Conservation (phyloP, 768 basidiomycete genomes). For the Tricholoma terreum region DNA sequence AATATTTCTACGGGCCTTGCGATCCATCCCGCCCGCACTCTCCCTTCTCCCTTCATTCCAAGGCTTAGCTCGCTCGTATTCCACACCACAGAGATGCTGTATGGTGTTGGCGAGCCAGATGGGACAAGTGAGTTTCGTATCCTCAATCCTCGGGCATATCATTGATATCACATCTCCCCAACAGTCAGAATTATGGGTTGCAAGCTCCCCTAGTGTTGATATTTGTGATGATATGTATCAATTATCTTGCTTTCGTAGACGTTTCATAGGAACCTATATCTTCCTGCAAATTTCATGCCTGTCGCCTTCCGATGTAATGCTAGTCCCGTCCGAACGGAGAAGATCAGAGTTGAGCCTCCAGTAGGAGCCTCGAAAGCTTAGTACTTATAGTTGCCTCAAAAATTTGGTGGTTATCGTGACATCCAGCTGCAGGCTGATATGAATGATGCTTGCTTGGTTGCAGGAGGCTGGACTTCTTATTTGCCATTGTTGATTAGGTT, state of each 20-base stretch:
- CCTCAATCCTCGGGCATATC: background rate
- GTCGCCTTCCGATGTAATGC: too few relatives aligned
- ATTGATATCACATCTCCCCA: conserved; percentile 3
- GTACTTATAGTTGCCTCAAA: too few relatives aligned
- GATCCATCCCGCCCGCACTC: conserved; percentile 49
- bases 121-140: conserved; percentile 46
- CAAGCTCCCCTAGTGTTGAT: conserved; percentile 35
- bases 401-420: too few relatives aligned
- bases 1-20: conserved; percentile 53
- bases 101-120: conserved; percentile 69
- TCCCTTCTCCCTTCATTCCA: conserved; percentile 59
- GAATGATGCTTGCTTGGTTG: too few relatives aligned
- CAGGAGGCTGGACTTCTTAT: too few relatives aligned
- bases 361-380: too few relatives aligned
- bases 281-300: background rate
- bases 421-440: too few relatives aligned
- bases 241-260: conserved; percentile 16
- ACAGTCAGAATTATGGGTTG: conserved; percentile 58
- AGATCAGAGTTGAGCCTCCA: too few relatives aligned
- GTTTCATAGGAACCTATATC: background rate
- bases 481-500: too few relatives aligned
- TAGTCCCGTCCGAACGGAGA: too few relatives aligned
- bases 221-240: conserved; percentile 17
- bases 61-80: conserved; percentile 66
- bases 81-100: conserved; percentile 87